Evolutionary conservation across 495 filamentous ascomycete species (phyloP).

Genomic region (Tuber brumale): DNA sequence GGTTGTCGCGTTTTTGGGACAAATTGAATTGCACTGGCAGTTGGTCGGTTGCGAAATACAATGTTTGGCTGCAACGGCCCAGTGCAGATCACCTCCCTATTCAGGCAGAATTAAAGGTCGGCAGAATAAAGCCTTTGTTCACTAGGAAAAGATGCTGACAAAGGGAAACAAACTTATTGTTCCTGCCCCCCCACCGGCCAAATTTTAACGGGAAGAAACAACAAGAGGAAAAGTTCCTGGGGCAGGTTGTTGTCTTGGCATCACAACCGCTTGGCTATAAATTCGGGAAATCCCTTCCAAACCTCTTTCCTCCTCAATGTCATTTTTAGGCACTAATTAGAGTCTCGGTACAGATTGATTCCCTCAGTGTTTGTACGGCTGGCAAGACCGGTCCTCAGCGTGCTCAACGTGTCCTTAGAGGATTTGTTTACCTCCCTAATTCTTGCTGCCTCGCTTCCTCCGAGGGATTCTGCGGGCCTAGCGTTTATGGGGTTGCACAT

Average conservation of each 20-base stretch:
- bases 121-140: conserved; percentile 9
- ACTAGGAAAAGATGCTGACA: background rate
- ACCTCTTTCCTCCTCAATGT: conserved; percentile 59
- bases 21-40: conserved; percentile 15
- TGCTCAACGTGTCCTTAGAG: conserved; percentile 99
- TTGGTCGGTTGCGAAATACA: conserved; percentile 21
- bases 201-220: background rate
- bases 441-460: conserved; percentile 46
- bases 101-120: background rate
- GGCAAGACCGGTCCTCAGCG: conserved; percentile 71
- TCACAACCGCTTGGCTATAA: conserved; percentile 22
- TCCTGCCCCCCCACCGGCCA: conserved; percentile 9
- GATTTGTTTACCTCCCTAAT: conserved; percentile 47
- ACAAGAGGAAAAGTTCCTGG: conserved; percentile 8
- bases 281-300: conserved; percentile 22
- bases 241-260: conserved; percentile 8
- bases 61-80: background rate
- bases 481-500: conserved; percentile 24
- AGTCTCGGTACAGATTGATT: conserved; percentile 92
- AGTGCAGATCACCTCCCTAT: conserved; percentile 17
- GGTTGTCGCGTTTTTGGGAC: conserved; percentile 8
- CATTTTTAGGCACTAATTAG: conserved; percentile 91
- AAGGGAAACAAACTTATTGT: background rate
- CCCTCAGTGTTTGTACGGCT: conserved; percentile 79
- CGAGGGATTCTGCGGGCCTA: conserved; percentile 42